phyloP scores from a whole-genome alignment of 306 rosid species.

The Prinsepia uniflora region DNA sequence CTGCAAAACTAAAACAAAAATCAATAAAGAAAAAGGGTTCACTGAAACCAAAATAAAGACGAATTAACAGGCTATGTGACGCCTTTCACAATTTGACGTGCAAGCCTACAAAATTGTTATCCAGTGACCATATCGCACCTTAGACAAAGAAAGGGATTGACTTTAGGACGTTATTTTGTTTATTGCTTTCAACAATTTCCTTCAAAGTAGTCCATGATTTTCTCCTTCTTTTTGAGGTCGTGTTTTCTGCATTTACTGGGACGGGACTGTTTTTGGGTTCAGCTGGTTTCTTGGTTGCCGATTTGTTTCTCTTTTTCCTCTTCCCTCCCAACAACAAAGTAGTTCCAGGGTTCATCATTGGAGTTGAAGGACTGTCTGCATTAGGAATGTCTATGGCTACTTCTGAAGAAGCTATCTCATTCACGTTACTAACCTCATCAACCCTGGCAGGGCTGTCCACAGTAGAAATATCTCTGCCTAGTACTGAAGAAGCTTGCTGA shows the following conservation, averaged over 20 bases:
- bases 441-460: too few relatives aligned
- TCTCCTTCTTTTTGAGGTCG: constrained; percentile 36
- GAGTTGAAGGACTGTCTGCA: constrained; percentile 31
- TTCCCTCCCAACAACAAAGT: constrained; percentile 33
- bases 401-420: too few relatives aligned
- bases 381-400: not conserved
- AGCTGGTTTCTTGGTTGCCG: constrained; percentile 28
- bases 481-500: too few relatives aligned
- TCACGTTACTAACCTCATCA: too few relatives aligned
- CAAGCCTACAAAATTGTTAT: not conserved
- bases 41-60: too few relatives aligned
- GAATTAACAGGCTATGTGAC: not conserved
- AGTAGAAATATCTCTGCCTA: too few relatives aligned
- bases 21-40: too few relatives aligned
- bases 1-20: too few relatives aligned
- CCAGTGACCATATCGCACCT: not conserved
- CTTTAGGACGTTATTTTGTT: constrained; percentile 21
- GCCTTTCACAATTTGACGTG: not conserved
- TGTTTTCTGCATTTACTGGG: constrained; percentile 30
- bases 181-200: constrained; percentile 48
- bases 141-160: constrained; percentile 42
- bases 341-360: constrained; percentile 11
- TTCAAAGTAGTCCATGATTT: constrained; percentile 34
- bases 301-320: constrained; percentile 45
- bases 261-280: constrained; percentile 29